A percentile compares a stretch with the other conserved stretches of the same genome.
These are phyloP conservation scores for Botrytis fragariae DNA, from an alignment of 2,329 filamentous ascomycete species.

Conservation along the genomic window DNA sequence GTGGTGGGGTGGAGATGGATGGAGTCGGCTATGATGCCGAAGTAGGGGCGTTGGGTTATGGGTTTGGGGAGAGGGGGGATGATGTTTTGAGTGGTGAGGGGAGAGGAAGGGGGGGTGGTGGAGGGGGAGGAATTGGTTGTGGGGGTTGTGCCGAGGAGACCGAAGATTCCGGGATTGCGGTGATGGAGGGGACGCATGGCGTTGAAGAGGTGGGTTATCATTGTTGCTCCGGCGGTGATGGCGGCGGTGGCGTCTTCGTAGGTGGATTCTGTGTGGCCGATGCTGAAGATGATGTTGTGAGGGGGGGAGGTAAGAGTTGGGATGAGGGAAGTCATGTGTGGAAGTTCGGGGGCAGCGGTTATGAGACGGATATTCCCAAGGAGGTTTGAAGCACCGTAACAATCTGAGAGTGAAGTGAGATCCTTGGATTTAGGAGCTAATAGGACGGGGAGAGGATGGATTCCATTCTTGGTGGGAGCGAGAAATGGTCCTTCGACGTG, in stretches of 20 bases:
- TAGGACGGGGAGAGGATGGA: conserved; percentile 75
- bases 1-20: conserved; percentile 87
- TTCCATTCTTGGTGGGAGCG: conserved; percentile 77
- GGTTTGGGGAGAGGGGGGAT: not conserved
- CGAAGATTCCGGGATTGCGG: conserved; percentile 87
- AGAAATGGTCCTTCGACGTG: conserved; percentile 92
- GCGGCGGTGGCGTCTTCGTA: conserved; percentile 77
- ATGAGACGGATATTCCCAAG: conserved; percentile 66
- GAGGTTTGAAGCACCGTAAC: conserved; percentile 73
- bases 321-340: conserved; percentile 67
- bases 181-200: conserved; percentile 90
- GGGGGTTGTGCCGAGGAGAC: conserved; percentile 70
- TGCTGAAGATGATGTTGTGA: conserved; percentile 68
- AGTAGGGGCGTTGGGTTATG: conserved; percentile 60
- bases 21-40: conserved; percentile 86
- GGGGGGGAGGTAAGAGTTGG: conserved; percentile 56
- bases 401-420: conserved; percentile 63
- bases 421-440: conserved; percentile 50
- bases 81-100: conserved; percentile 45
- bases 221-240: conserved; percentile 72
- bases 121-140: conserved; percentile 21
- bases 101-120: not conserved
- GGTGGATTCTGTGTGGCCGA: conserved; percentile 84
- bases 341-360: conserved; percentile 80
- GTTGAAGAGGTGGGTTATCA: conserved; percentile 94